Percentiles rank a stretch among this genome's conserved stretches.
These are phyloP conservation scores for Neurospora sp. DNA, from an alignment of 495 filamentous ascomycete genomes.

Conservation along the genomic window DNA sequence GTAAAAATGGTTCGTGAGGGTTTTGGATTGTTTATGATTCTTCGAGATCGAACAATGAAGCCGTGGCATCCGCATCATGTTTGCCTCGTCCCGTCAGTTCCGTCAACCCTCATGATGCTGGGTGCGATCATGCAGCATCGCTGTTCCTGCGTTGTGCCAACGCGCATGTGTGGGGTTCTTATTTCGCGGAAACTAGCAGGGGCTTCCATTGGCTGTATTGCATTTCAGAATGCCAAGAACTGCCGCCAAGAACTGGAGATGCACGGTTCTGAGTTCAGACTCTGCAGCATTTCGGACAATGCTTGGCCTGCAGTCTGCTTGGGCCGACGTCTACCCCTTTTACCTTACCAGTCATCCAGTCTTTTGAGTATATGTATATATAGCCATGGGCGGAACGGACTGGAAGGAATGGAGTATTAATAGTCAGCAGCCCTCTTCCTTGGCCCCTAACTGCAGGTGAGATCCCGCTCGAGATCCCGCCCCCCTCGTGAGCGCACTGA, in stretches of 20 bases:
- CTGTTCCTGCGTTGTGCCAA: not conserved
- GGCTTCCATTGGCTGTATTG: not conserved
- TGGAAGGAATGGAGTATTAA: not conserved
- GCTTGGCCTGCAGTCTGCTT: not conserved
- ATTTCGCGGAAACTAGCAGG: not conserved
- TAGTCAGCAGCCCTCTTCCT: not conserved
- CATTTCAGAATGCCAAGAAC: not conserved
- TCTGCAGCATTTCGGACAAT: not conserved
- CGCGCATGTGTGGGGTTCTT: not conserved
- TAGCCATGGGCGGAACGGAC: not conserved
- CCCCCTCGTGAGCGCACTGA: not conserved
- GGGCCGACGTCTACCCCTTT: not conserved
- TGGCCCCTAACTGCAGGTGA: not conserved
- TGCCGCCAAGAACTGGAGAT: not conserved
- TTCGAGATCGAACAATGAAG: not conserved
- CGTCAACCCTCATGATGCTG: not conserved
- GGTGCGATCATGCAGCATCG: not conserved
- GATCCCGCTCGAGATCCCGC: not conserved
- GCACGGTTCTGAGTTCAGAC: not conserved
- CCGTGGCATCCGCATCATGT: not conserved
- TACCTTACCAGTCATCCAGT: not conserved
- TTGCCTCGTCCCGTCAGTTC: not conserved
- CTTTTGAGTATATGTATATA: not conserved
- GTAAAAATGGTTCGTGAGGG: not conserved
- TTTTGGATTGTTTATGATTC: not conserved